Conservation (phyloP, 495 filamentous ascomycete genomes). For the Aspergillus wentii region DNA sequence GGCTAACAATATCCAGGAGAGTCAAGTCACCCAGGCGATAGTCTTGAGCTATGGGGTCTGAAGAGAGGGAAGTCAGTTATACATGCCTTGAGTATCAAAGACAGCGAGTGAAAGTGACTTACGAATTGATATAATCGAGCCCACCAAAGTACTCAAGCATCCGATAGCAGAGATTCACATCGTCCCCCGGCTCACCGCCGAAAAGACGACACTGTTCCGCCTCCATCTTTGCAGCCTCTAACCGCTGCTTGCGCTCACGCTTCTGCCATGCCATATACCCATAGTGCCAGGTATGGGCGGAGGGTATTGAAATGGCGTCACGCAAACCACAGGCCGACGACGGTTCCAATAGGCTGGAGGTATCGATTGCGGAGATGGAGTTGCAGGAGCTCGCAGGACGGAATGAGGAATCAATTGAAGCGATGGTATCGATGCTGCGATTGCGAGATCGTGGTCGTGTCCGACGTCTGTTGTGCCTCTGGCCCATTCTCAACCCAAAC, state of each 20-base stretch:
- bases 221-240: conserved; percentile 23
- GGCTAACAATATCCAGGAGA: conserved; percentile 1
- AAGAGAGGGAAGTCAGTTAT: too few relatives aligned
- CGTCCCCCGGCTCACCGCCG: conserved; percentile 44
- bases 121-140: conserved; percentile 45
- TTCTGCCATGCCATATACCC: conserved; percentile 35
- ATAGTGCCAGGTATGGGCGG: conserved; percentile 41
- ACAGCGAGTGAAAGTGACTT: conserved; percentile 14
- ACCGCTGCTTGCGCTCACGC: conserved; percentile 21
- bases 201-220: conserved; percentile 40
- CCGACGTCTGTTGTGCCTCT: conserved; percentile 45
- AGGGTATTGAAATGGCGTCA: conserved; percentile 12
- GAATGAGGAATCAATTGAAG: conserved; percentile 10
- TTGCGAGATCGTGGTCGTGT: conserved; percentile 40
- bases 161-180: conserved; percentile 38
- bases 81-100: too few relatives aligned
- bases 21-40: conserved; percentile 13
- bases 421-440: conserved; percentile 13
- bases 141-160: conserved; percentile 47
- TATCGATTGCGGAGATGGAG: conserved; percentile 9
- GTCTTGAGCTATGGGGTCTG: too few relatives aligned
- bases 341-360: conserved; percentile 1
- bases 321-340: conserved; percentile 1
- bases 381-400: conserved; percentile 4
- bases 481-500: conserved; percentile 34